Conservation (phyloP, 78 protist species). For the Monosiga brevicollis region DNA sequence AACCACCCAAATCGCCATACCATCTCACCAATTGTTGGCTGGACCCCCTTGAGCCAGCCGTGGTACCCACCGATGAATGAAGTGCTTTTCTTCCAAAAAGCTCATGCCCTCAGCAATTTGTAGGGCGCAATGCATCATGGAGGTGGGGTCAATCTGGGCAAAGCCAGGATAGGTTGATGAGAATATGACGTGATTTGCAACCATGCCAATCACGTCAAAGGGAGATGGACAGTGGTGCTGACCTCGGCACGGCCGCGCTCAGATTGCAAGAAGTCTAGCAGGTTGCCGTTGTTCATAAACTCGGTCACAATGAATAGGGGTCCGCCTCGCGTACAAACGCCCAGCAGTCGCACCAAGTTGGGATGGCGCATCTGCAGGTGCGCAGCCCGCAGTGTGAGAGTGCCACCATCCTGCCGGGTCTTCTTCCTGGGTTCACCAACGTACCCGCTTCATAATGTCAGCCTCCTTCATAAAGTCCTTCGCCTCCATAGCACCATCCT, state of each 20-base stretch:
- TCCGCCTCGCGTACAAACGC: slow-evolving; percentile 15
- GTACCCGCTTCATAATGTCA: slow-evolving; percentile 25
- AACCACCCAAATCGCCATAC: too few species aligned
- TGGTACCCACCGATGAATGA: neutral
- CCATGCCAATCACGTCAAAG: neutral
- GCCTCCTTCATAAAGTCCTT: slow-evolving; percentile 32
- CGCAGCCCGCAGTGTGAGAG: neutral
- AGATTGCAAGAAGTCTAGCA: slow-evolving; percentile 11
- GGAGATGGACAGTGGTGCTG: neutral
- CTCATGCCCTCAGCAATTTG: neutral
- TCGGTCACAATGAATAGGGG: slow-evolving; percentile 30
- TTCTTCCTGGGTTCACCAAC: too few species aligned
- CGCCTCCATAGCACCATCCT: slow-evolving; percentile 12
- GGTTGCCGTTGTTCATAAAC: slow-evolving; percentile 24
- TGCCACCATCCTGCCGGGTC: neutral
- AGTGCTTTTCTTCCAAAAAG: neutral
- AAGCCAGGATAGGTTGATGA: neutral
- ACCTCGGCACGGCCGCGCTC: neutral
- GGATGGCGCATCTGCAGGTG: slow-evolving; percentile 6
- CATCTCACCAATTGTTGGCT: too few species aligned
- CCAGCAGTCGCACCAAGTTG: slow-evolving; percentile 19
- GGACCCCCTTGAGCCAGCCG: too few species aligned
- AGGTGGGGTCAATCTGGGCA: neutral
- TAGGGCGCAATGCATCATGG: neutral
- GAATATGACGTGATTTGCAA: too few species aligned